Base-by-base conservation (phyloP, 306 rosid species). In the Pterocarpus macrocarpus region DNA sequence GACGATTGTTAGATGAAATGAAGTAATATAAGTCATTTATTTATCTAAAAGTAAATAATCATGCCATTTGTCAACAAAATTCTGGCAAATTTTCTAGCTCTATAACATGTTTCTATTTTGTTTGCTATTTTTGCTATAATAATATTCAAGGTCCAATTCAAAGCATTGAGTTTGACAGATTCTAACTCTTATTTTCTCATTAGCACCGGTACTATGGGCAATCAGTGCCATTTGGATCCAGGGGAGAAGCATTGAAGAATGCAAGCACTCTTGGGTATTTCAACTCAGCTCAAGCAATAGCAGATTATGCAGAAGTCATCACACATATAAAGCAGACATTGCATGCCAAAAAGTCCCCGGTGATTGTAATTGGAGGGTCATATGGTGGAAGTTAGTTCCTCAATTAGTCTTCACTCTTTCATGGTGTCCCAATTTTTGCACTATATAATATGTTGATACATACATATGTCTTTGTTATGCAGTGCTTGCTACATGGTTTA, bases 401-500 rank as follows among this genome's bases (percentile, higher is more conserved):
- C 33, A 69, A 75, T 49, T 22, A 44, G 2, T 71, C 45, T 76
- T 47, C 16, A 55, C 15, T 12, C 53, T 47, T 10, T 5, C 2
- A 7, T 12, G 8, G 4, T 55, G 6, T 64, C 65, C 13, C 0
- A 8, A 30, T 5, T 7, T n/a, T 72, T 56, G 11, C 28, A 14
- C 12, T 28, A 41, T 28, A 41, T 17, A 15, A 64, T 39, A 77
- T 34, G 0, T 14, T 71, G 2, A 22, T 64, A n/a, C 7, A 32
- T 64, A 34, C 17, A 2, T 49, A 0, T 63, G 55, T 39, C 28
- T 28, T 80, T 4, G 13, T 4, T 32, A 12, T 83, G 73, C 83
- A 93, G 98, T 93, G 98, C 85, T 93, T 75, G 94, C 97, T 55
- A 69, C 98, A 35, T 91, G 98, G 98, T 94, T 94, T 79, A 88